Evolutionary conservation across 768 basidiomycete genomes (phyloP).

Genomic region (Naganishia vishniacii): DNA sequence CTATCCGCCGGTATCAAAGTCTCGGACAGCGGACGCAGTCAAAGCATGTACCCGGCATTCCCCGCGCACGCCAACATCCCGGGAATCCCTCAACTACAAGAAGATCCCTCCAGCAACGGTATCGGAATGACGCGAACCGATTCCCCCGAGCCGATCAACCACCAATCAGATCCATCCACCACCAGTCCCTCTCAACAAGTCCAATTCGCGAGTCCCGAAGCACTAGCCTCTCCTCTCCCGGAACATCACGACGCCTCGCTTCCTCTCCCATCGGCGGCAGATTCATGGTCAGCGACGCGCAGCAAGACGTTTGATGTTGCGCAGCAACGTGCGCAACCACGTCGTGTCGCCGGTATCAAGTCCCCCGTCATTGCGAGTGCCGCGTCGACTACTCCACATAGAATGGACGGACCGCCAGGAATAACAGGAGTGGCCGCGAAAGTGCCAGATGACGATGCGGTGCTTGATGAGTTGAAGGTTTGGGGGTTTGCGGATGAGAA

Average conservation of each 20-base stretch:
- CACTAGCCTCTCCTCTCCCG: neutral
- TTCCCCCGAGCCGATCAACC: neutral
- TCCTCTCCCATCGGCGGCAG: neutral
- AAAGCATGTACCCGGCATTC: slow-evolving; percentile 4
- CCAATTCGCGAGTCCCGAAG: neutral
- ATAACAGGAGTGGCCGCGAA: neutral
- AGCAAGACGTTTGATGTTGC: neutral
- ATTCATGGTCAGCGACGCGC: neutral
- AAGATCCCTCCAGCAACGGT: neutral
- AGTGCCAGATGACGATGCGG: slow-evolving; percentile 42
- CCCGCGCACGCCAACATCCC: slow-evolving; percentile 16
- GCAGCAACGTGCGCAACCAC: slow-evolving; percentile 18
- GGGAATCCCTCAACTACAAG: neutral
- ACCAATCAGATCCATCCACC: too few species aligned
- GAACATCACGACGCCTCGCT: neutral
- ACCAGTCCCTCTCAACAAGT: neutral
- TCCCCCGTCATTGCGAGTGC: slow-evolving; percentile 46
- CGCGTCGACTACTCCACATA: neutral
- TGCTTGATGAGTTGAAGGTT: slow-evolving; percentile 57
- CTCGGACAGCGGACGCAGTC: slow-evolving; percentile 29
- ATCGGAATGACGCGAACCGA: neutral
- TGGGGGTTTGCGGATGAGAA: slow-evolving; percentile 89
- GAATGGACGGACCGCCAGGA: neutral
- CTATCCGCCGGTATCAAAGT: slow-evolving; percentile 58
- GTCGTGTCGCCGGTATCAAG: slow-evolving; percentile 3